Conservation (phyloP, 805 yeast genomes). For the Phaffomyces thermotolerans region DNA sequence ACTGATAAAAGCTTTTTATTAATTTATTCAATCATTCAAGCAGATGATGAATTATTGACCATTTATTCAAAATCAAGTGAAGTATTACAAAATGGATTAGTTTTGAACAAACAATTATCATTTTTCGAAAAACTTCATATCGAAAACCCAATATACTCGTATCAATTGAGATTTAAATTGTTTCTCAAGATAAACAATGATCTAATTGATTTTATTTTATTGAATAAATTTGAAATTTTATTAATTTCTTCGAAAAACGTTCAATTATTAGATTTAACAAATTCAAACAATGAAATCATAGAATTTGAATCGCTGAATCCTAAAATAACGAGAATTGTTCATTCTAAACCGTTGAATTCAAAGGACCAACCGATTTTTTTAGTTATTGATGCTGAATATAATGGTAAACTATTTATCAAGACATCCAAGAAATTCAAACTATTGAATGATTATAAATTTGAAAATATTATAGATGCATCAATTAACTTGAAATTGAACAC, state of each 20-base stretch:
- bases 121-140: constrained; percentile 15
- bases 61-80: constrained; percentile 15
- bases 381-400: constrained; percentile 4
- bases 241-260: constrained; percentile 12
- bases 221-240: constrained; percentile 12
- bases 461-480: constrained; percentile 5
- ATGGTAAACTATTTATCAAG: constrained; percentile 8
- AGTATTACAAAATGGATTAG: constrained; percentile 21
- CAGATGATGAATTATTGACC: constrained; percentile 18
- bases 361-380: constrained; percentile 3
- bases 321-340: constrained; percentile 2
- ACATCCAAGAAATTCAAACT: neutral
- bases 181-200: constrained; percentile 22
- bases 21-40: constrained; percentile 26
- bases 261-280: constrained; percentile 15
- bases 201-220: constrained; percentile 16
- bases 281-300: constrained; percentile 8
- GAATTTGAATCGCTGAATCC: constrained; percentile 8
- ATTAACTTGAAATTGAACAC: constrained; percentile 7
- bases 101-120: constrained; percentile 9
- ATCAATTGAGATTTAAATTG: constrained; percentile 21
- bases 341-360: neutral
- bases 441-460: constrained; percentile 1
- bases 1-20: constrained; percentile 31
- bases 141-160: constrained; percentile 17